These are phyloP conservation scores for Phytopythium litorale DNA, from an alignment of 352 stramenopile species.

Conservation along the genomic window DNA sequence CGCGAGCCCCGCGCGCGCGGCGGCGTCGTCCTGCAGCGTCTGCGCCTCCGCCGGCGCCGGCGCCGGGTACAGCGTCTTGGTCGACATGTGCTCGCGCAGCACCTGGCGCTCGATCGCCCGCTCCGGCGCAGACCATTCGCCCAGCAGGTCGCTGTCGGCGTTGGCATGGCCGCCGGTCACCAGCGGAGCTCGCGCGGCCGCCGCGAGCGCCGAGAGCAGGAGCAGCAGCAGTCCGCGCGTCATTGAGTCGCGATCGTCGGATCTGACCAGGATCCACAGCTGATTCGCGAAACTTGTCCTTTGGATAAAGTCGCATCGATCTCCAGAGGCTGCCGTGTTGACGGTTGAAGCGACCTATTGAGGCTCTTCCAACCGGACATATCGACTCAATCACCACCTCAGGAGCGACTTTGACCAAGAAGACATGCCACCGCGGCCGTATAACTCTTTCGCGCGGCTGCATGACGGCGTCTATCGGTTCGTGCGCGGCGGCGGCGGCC, in stretches of 20 bases:
- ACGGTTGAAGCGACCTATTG: not conserved
- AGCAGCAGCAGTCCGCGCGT: not conserved
- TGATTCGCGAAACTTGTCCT: not conserved
- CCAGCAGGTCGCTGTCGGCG: not conserved
- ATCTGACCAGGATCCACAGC: not conserved
- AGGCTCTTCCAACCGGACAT: not conserved
- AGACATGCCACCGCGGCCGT: not conserved
- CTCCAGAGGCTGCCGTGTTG: too few relatives aligned
- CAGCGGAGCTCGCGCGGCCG: not conserved
- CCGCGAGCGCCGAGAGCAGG: not conserved
- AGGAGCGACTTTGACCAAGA: not conserved
- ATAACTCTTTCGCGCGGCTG: slow-evolving; percentile 26
- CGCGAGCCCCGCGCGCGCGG: not conserved
- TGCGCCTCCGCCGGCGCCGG: slow-evolving; percentile 14
- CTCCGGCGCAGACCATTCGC: not conserved
- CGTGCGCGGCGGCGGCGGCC: slow-evolving; percentile 7
- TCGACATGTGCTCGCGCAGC: slow-evolving; percentile 65
- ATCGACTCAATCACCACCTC: not conserved
- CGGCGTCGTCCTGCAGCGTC: slow-evolving; percentile 3
- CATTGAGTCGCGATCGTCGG: not conserved
- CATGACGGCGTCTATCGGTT: slow-evolving; percentile 49
- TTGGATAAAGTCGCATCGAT: not conserved
- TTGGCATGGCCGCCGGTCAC: not conserved
- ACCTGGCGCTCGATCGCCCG: slow-evolving; percentile 18
- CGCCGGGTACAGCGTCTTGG: slow-evolving; percentile 67